Conservation (phyloP, 2,329 filamentous ascomycete species). For the Lachnellula hyalina region DNA sequence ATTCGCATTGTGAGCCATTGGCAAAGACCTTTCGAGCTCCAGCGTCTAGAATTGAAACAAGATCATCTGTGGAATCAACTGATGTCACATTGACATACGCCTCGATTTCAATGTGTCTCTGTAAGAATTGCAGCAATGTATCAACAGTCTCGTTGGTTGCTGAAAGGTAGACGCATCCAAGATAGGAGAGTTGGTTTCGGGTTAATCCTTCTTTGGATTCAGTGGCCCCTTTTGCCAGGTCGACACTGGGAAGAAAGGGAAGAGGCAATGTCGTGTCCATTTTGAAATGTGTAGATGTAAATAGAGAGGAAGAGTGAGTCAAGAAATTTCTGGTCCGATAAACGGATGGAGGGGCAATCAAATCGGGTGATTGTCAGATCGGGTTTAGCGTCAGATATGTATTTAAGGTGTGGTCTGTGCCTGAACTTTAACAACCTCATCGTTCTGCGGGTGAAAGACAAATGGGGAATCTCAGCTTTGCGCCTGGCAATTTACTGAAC, state of each 20-base stretch:
- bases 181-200: constrained; percentile 51
- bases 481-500: not conserved
- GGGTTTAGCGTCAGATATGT: not conserved
- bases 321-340: constrained; percentile 12
- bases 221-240: constrained; percentile 43
- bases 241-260: constrained; percentile 56
- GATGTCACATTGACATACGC: constrained; percentile 73
- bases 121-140: constrained; percentile 38
- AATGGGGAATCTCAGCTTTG: not conserved
- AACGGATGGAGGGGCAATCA: constrained; percentile 21
- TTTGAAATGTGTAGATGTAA: constrained; percentile 16
- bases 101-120: constrained; percentile 46
- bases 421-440: not conserved
- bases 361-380: not conserved
- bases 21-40: constrained; percentile 86
- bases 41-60: constrained; percentile 75
- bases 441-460: not conserved
- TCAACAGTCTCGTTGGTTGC: constrained; percentile 34
- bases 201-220: constrained; percentile 50
- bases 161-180: constrained; percentile 55
- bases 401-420: not conserved
- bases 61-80: constrained; percentile 63
- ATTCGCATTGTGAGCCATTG: constrained; percentile 59
- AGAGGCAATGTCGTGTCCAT: constrained; percentile 63
- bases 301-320: constrained; percentile 6